A percentile compares a stretch with the other conserved stretches of the same genome.
Evolutionary conservation across 2,329 filamentous ascomycete species (phyloP).

Genomic region (Colletotrichum truncatum): DNA sequence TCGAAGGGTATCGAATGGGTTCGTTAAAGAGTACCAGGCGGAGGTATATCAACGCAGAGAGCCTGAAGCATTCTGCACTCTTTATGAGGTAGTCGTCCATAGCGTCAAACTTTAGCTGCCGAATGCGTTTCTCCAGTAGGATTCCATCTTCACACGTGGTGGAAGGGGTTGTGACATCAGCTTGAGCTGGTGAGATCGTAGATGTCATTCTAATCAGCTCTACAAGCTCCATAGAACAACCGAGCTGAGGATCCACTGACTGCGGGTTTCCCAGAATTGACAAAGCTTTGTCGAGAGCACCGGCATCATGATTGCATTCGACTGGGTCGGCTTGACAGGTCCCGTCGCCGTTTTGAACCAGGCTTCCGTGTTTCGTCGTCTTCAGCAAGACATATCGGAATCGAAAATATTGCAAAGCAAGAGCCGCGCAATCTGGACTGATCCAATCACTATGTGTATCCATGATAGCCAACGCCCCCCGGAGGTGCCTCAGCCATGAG

Average conservation of each 20-base stretch:
- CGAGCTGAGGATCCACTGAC: not conserved
- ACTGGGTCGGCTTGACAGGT: not conserved
- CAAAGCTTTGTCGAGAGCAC: not conserved
- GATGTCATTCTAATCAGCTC: not conserved
- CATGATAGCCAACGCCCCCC: not conserved
- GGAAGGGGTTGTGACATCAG: no score
- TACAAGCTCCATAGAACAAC: constrained; percentile 3
- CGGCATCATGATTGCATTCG: not conserved
- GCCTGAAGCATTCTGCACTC: constrained; percentile 14
- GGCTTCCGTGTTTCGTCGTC: not conserved
- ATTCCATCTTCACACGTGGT: not conserved
- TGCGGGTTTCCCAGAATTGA: not conserved
- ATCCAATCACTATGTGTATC: not conserved
- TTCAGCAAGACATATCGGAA: constrained; percentile 14
- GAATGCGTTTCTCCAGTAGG: not conserved
- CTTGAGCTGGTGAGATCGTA: not conserved
- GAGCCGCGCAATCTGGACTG: not conserved
- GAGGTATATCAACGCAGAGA: constrained; percentile 7
- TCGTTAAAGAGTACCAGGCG: not conserved
- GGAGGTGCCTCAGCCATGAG: constrained; percentile 6
- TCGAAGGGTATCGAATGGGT: not conserved
- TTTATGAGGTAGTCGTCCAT: not conserved
- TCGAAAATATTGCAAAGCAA: constrained; percentile 5
- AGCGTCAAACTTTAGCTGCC: not conserved
- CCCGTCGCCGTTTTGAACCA: not conserved